Evolutionary conservation across 805 yeast genomes (phyloP).

Genomic region (Grigorovia transvaalensis): DNA sequence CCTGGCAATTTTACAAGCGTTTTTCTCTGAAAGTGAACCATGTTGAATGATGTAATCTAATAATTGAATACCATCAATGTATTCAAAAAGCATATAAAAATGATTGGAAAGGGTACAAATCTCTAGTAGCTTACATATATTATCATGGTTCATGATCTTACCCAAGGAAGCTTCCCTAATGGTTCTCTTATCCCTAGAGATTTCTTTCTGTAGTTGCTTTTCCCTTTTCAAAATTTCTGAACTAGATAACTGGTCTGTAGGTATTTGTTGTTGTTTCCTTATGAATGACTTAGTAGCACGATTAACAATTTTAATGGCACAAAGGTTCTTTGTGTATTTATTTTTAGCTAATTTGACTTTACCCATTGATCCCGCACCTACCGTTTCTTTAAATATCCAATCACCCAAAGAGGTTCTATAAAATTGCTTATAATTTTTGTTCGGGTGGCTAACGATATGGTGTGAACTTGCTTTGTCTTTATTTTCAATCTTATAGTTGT

Average conservation of each 20-base stretch:
- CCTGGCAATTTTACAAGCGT: slow-evolving; percentile 87
- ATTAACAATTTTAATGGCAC: slow-evolving; percentile 90
- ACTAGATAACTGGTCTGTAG: slow-evolving; percentile 42
- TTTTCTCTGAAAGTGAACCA: slow-evolving; percentile 83
- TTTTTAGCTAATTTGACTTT: slow-evolving; percentile 92
- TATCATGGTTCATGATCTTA: slow-evolving; percentile 77
- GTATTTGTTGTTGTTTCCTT: slow-evolving; percentile 58
- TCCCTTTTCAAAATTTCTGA: slow-evolving; percentile 45
- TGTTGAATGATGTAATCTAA: slow-evolving; percentile 93
- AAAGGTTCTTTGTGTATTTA: slow-evolving; percentile 67
- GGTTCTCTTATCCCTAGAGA: slow-evolving; percentile 86
- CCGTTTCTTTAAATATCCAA: slow-evolving; percentile 91
- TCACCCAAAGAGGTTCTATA: slow-evolving; percentile 89
- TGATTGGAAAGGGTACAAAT: slow-evolving; percentile 93
- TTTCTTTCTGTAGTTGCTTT: slow-evolving; percentile 67
- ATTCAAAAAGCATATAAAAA: slow-evolving; percentile 92
- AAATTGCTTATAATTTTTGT: slow-evolving; percentile 27
- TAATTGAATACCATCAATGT: slow-evolving; percentile 95
- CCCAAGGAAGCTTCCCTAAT: slow-evolving; percentile 93
- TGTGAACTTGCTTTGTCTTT: neutral
- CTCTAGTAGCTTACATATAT: slow-evolving; percentile 82
- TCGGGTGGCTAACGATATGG: neutral
- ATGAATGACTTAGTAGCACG: slow-evolving; percentile 77
- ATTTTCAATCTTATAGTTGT: neutral
- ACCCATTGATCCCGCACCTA: slow-evolving; percentile 99